phyloP scores from a whole-genome alignment of 2,329 filamentous ascomycete genomes.

The Fusarium tuaranense region DNA sequence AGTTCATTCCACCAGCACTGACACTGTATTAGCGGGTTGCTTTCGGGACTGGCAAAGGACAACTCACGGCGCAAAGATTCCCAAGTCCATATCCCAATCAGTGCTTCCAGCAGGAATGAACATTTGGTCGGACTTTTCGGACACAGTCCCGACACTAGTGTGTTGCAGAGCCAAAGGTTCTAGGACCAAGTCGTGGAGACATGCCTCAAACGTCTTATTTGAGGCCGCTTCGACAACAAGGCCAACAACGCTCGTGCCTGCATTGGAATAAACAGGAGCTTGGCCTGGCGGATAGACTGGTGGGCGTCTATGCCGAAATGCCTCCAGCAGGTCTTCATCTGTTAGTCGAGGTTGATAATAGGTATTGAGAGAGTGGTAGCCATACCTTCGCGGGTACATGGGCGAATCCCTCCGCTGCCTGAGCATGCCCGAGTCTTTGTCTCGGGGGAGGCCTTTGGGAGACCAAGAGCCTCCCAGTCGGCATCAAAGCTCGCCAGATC shows the following conservation, averaged over 20 bases:
- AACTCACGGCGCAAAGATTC: slow-evolving; percentile 2
- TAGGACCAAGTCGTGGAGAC: not conserved
- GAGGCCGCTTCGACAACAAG: slow-evolving; percentile 11
- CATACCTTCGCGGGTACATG: slow-evolving; percentile 1
- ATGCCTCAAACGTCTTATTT: not conserved
- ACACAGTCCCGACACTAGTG: not conserved
- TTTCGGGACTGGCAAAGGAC: accelerated
- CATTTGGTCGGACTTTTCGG: not conserved
- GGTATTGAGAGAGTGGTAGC: too few relatives aligned
- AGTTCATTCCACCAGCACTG: slow-evolving; percentile 3
- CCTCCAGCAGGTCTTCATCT: not conserved
- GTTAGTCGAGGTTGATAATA: not conserved
- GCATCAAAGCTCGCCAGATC: not conserved
- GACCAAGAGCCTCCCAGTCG: slow-evolving; percentile 8
- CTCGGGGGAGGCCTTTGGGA: not conserved
- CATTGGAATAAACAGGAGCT: slow-evolving; percentile 3
- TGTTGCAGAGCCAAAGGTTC: not conserved
- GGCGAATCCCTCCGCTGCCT: not conserved
- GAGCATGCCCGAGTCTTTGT: not conserved
- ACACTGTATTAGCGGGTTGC: not conserved
- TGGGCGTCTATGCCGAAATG: not conserved
- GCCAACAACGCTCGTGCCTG: not conserved
- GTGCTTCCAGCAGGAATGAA: not conserved
- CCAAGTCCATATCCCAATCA: slow-evolving; percentile 6
- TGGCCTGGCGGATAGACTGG: not conserved